Percentiles rank a stretch among this genome's conserved stretches.
These are phyloP conservation scores for Cladosporium sp. DNA, from an alignment of 2,329 filamentous ascomycete genomes.

Conservation along the genomic window DNA sequence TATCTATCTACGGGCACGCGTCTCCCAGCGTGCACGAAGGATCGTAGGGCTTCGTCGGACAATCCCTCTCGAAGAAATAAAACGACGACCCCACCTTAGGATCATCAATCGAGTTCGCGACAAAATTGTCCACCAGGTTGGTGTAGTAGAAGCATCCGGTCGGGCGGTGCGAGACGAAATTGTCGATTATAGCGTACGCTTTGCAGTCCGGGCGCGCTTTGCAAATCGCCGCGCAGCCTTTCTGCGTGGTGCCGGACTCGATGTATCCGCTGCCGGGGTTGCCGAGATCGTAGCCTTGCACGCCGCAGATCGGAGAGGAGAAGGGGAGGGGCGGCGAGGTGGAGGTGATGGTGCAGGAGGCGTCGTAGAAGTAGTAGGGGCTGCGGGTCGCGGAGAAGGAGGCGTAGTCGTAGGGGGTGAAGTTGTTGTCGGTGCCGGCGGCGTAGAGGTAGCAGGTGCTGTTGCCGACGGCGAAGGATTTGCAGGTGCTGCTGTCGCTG, in stretches of 20 bases:
- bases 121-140: slow-evolving; percentile 9
- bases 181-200: not conserved
- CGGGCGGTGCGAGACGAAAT: not conserved
- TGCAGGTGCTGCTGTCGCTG: slow-evolving; percentile 1
- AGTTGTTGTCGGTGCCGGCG: not conserved
- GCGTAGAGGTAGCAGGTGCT: slow-evolving; percentile 9
- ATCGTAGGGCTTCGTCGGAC: slow-evolving; percentile 4
- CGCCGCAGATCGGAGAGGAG: not conserved
- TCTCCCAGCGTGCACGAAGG: slow-evolving; percentile 4
- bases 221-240: not conserved
- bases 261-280: slow-evolving; percentile 9
- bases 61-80: slow-evolving; percentile 3
- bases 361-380: slow-evolving; percentile 16
- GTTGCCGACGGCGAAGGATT: slow-evolving; percentile 10
- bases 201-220: slow-evolving; percentile 1
- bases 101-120: not conserved
- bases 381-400: slow-evolving; percentile 10
- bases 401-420: slow-evolving; percentile 11
- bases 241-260: slow-evolving; percentile 4
- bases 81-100: slow-evolving; percentile 9
- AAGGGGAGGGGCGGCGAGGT: slow-evolving; percentile 7
- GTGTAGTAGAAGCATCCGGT: slow-evolving; percentile 1
- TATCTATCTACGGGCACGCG: not conserved
- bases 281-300: slow-evolving; percentile 10
- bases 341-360: slow-evolving; percentile 5